Conservation (phyloP, 2,329 filamentous ascomycete genomes). For the Ophiosphaerella korrae region DNA sequence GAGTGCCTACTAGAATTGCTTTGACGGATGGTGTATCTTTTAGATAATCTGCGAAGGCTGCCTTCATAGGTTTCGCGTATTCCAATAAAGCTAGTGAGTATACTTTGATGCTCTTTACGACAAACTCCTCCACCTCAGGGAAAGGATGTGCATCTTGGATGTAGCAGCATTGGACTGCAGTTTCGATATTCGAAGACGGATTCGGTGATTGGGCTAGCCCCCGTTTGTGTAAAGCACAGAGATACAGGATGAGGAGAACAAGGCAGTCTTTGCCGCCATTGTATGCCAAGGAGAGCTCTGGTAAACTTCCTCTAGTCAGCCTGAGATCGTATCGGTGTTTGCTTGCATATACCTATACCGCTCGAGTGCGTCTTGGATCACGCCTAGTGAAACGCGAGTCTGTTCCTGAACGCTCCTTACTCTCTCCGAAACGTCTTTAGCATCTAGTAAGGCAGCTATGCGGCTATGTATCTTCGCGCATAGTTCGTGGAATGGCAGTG, state of each 20-base stretch:
- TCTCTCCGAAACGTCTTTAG: slow-evolving; percentile 61
- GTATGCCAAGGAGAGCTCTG: slow-evolving; percentile 87
- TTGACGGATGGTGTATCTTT: slow-evolving; percentile 66
- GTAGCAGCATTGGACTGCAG: slow-evolving; percentile 78
- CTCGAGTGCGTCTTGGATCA: slow-evolving; percentile 76
- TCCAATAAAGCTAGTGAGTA: slow-evolving; percentile 80
- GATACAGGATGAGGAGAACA: slow-evolving; percentile 84
- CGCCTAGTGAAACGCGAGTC: slow-evolving; percentile 71
- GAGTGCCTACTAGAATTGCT: slow-evolving; percentile 85
- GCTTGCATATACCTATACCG: slow-evolving; percentile 70
- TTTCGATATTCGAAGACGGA: slow-evolving; percentile 29
- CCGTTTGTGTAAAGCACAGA: slow-evolving; percentile 63
- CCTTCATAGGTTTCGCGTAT: slow-evolving; percentile 79
- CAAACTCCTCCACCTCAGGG: slow-evolving; percentile 83
- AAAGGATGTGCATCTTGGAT: slow-evolving; percentile 87
- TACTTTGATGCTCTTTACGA: slow-evolving; percentile 64
- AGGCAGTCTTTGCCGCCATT: slow-evolving; percentile 99
- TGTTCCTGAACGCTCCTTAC: slow-evolving; percentile 73
- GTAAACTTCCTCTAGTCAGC: slow-evolving; percentile 59
- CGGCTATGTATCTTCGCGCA: slow-evolving; percentile 61
- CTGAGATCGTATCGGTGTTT: slow-evolving; percentile 2
- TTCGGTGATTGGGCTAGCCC: slow-evolving; percentile 29
- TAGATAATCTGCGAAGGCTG: slow-evolving; percentile 79
- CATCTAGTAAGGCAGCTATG: slow-evolving; percentile 69
- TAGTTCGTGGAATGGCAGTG: slow-evolving; percentile 55